A percentile compares a stretch with the other conserved stretches of the same genome.
Conservation (phyloP, 129 eudicot genomes). For the Solidago caesia region DNA sequence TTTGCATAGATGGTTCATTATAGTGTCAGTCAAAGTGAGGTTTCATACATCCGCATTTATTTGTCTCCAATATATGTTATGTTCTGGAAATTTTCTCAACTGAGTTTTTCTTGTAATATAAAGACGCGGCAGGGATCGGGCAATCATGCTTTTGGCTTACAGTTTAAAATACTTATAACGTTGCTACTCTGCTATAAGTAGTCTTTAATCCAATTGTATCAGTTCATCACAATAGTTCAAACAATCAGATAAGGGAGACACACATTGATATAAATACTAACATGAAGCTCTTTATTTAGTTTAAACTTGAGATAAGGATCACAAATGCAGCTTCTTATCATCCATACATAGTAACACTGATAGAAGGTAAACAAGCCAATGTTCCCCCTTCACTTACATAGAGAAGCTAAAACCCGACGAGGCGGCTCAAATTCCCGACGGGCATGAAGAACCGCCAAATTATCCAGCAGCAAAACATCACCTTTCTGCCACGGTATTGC, state of each 20-base stretch:
- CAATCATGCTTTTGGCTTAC: conserved; percentile 18
- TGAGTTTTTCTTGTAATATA: conserved; percentile 29
- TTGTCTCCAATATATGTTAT: not conserved
- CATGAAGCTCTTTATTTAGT: conserved; percentile 19
- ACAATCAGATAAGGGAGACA: too few species aligned
- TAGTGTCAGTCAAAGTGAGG: conserved; percentile 21
- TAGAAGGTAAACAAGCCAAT: not conserved
- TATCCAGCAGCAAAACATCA: conserved; percentile 37
- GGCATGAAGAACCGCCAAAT: conserved; percentile 43
- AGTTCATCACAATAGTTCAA: too few species aligned
- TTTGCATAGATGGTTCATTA: conserved; percentile 22
- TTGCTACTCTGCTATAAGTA: too few species aligned
- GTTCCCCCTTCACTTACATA: conserved; percentile 30
- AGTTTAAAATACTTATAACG: not conserved
- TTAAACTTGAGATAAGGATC: not conserved
- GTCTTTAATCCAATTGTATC: not conserved
- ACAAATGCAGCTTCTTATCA: conserved; percentile 23
- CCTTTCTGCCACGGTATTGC: conserved; percentile 44
- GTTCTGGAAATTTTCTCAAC: conserved; percentile 1
- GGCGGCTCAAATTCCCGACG: conserved; percentile 38
- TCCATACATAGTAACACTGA: not conserved
- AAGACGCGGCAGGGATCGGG: conserved; percentile 21
- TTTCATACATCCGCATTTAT: conserved; percentile 21
- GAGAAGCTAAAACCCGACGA: conserved; percentile 41
- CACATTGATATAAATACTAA: not conserved